Evolutionary conservation across 495 filamentous ascomycete species (phyloP).

Genomic region (Daldinia concentrica): DNA sequence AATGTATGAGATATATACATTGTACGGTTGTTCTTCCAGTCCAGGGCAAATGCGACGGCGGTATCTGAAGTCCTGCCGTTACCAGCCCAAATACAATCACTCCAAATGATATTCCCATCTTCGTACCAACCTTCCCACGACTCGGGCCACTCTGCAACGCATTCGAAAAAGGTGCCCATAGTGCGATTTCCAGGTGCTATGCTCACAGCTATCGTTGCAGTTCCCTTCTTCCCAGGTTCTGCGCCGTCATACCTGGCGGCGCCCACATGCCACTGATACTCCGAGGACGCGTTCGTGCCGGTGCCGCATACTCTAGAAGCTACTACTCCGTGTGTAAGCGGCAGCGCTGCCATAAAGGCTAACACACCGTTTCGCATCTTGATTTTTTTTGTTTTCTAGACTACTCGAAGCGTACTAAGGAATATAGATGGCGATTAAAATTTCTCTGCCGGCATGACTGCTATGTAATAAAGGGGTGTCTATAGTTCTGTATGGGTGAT

Average conservation of each 20-base stretch:
- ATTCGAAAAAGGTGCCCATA: conserved; percentile 49
- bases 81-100: conserved; percentile 55
- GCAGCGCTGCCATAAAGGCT: conserved; percentile 24
- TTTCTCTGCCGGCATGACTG: neutral
- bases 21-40: conserved; percentile 51
- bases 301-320: conserved; percentile 46
- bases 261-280: conserved; percentile 46
- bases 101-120: conserved; percentile 51
- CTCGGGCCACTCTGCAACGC: conserved; percentile 52
- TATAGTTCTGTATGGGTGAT: neutral
- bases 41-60: conserved; percentile 50
- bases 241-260: conserved; percentile 50
- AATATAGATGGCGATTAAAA: neutral
- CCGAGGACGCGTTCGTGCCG: conserved; percentile 13
- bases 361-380: conserved; percentile 29
- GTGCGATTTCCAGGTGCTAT: conserved; percentile 41
- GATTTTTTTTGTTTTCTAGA: neutral
- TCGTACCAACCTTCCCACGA: conserved; percentile 50
- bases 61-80: conserved; percentile 48
- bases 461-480: conserved; percentile 2
- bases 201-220: conserved; percentile 49
- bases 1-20: conserved; percentile 53
- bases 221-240: conserved; percentile 27
- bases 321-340: conserved; percentile 20
- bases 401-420: neutral